These are phyloP conservation scores for Vanrija sp. DNA, from an alignment of 1,284 basidiomycete genomes.

Conservation along the genomic window DNA sequence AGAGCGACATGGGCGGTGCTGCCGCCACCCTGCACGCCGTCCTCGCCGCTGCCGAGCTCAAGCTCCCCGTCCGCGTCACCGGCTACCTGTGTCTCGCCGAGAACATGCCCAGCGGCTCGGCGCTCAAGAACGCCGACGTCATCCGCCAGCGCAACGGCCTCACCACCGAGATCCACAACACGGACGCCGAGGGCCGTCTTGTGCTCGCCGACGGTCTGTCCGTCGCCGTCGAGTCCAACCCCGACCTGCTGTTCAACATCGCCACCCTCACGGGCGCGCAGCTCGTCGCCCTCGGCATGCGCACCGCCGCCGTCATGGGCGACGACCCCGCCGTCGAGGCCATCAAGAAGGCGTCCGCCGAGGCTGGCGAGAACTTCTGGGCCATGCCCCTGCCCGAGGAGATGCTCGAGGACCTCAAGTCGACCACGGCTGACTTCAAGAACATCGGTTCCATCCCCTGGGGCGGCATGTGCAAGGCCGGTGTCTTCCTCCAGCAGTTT, in stretches of 20 bases:
- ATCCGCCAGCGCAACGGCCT: slow-evolving; percentile 15
- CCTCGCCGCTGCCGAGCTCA: slow-evolving; percentile 16
- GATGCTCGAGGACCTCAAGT: slow-evolving; percentile 15
- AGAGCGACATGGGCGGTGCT: slow-evolving; percentile 20
- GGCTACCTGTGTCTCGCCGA: slow-evolving; percentile 18
- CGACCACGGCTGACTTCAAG: slow-evolving; percentile 13
- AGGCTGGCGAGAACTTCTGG: slow-evolving; percentile 15
- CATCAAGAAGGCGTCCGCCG: slow-evolving; percentile 3
- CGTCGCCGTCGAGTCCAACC: slow-evolving; percentile 13
- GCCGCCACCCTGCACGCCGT: slow-evolving; percentile 14
- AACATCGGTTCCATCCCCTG: slow-evolving; percentile 10
- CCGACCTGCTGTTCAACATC: slow-evolving; percentile 17
- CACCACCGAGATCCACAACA: slow-evolving; percentile 18
- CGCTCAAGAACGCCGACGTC: slow-evolving; percentile 17
- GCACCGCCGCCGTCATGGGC: slow-evolving; percentile 19
- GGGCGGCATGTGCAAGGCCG: slow-evolving; percentile 19
- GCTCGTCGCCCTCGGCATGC: slow-evolving; percentile 15
- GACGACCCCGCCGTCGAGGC: slow-evolving; percentile 15
- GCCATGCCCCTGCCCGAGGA: slow-evolving; percentile 20
- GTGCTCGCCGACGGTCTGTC: slow-evolving; percentile 19
- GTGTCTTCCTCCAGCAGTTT: slow-evolving; percentile 18
- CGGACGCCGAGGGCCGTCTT: slow-evolving; percentile 20
- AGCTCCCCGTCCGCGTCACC: slow-evolving; percentile 10
- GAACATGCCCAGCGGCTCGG: slow-evolving; percentile 18
- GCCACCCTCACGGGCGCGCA: slow-evolving; percentile 17